phyloP scores from a whole-genome alignment of 208 protist species.

The Wallacemonas sp. region DNA sequence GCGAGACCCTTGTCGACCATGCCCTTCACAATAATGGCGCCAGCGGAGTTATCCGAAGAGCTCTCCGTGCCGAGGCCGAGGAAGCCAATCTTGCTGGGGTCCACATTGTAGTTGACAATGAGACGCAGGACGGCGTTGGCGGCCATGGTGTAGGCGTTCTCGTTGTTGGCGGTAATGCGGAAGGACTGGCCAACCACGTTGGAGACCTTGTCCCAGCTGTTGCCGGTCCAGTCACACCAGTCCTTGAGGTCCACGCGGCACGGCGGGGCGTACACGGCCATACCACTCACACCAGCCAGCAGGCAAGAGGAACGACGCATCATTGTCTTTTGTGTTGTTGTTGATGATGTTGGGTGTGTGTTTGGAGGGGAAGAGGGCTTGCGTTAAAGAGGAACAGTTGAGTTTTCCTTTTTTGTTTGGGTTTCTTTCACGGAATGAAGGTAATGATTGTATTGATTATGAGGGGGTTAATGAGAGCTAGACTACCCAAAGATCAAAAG shows the following conservation, averaged over 20 bases:
- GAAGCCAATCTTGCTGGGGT: constrained; percentile 84
- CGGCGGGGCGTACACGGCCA: constrained; percentile 85
- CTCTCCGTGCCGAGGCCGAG: constrained; percentile 90
- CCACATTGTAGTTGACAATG: constrained; percentile 85
- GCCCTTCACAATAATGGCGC: constrained; percentile 89
- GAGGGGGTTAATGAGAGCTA: constrained; percentile 19
- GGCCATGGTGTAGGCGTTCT: constrained; percentile 93
- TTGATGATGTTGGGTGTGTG: neutral
- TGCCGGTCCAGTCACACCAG: constrained; percentile 91
- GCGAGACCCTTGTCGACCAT: constrained; percentile 89
- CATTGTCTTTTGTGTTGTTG: constrained; percentile 27
- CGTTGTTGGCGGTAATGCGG: constrained; percentile 79
- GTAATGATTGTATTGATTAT: constrained; percentile 22
- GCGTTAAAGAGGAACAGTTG: no score
- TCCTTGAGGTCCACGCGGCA: constrained; percentile 84
- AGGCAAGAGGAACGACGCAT: constrained; percentile 51
- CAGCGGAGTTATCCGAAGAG: constrained; percentile 88
- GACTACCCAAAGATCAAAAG: neutral
- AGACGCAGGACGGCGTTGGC: constrained; percentile 88
- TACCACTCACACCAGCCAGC: constrained; percentile 81
- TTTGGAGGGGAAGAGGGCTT: no score
- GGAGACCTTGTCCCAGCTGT: constrained; percentile 89
- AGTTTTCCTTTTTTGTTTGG: no score
- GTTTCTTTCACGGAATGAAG: constrained; percentile 6
- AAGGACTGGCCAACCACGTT: constrained; percentile 89